Evolutionary conservation across 257 asterid genomes (phyloP).

Genomic region (Nicotiana benthamiana): DNA sequence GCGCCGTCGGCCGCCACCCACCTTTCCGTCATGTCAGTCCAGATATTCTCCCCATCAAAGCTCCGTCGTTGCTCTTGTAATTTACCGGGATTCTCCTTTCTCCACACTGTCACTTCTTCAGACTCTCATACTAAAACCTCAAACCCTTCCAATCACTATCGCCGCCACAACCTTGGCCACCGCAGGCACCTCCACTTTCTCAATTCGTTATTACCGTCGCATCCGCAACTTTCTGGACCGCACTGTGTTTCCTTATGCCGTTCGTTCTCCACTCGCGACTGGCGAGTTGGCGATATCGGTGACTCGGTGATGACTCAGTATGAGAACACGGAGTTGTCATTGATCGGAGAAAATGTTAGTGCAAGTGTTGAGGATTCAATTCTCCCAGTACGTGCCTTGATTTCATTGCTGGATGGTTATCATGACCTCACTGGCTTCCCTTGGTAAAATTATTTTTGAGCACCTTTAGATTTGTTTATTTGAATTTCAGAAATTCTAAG

Average conservation of each 20-base stretch:
- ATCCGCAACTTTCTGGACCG: not conserved
- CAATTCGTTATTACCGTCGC: not conserved
- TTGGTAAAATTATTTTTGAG: conserved; percentile 17
- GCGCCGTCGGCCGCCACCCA: not conserved
- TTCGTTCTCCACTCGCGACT: conserved; percentile 19
- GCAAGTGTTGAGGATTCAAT: conserved; percentile 13
- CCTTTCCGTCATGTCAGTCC: not conserved
- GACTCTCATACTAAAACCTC: not conserved
- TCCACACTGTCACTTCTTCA: not conserved
- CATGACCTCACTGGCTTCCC: conserved; percentile 34
- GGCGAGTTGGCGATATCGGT: not conserved
- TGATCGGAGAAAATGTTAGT: not conserved
- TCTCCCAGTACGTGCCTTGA: conserved; percentile 28
- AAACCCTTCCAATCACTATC: not conserved
- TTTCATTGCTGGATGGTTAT: conserved; percentile 28
- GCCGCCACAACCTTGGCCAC: not conserved
- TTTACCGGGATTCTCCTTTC: not conserved
- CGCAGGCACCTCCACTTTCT: not conserved
- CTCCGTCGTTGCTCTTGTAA: conserved; percentile 11
- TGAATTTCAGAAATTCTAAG: not conserved
- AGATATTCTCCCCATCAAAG: conserved; percentile 9
- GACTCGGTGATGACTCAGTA: conserved; percentile 6
- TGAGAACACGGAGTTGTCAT: conserved; percentile 2
- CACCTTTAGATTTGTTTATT: not conserved
- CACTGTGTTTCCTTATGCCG: conserved; percentile 11